Base-by-base conservation (phyloP, 2,329 filamentous ascomycete genomes). In the Grosmannia clavigera region DNA sequence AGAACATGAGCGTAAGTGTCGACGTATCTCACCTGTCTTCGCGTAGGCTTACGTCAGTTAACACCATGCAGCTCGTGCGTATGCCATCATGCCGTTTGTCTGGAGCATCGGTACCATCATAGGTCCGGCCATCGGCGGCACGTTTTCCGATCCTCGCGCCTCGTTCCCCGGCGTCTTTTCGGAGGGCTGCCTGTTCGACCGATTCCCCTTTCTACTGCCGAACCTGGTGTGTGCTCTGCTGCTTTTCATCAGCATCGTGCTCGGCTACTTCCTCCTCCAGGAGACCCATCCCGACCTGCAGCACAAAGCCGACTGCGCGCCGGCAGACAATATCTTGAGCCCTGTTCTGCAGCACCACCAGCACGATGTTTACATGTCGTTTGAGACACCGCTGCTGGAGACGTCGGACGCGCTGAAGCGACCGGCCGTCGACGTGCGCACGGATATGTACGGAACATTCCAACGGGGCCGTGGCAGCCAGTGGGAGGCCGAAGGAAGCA, bases 91-190 rank as follows among this genome's bases (percentile, higher is more conserved):
- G 90, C 92, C 92, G 0, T 96, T 96, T 68, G 87, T 96, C 9
- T 96, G 92, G 91, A 87, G 82, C 55, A 85, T 96, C 58, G 92
- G 92, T 29, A 95, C 90, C 11, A 95, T 96, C 64, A 79, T 95
- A 58, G 92, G 92, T 0, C 88, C 92, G 63, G 88, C 87, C 6
- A 90, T 96, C 65, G 92, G 92, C 61, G 92, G 92, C 40, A 83
- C 87, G 60, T 90, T 96, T 70, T 88, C 91, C 61, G 85, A 90
- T 65, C 92, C 92, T 31, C 81, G 85, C 63, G 76, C 82, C 43
- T 84, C 84, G 25, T 95, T 88, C 71, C 91, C 92, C 25, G 74
- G 78, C 31, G 53, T 82, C 1, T 94, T 96, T 68, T 83, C 86
- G 52, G 68, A 75, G 22, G 78, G 81, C 60, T 82, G 86, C 60